Conservation (phyloP, 495 filamentous ascomycete species). For the Geoglossum glabrum region DNA sequence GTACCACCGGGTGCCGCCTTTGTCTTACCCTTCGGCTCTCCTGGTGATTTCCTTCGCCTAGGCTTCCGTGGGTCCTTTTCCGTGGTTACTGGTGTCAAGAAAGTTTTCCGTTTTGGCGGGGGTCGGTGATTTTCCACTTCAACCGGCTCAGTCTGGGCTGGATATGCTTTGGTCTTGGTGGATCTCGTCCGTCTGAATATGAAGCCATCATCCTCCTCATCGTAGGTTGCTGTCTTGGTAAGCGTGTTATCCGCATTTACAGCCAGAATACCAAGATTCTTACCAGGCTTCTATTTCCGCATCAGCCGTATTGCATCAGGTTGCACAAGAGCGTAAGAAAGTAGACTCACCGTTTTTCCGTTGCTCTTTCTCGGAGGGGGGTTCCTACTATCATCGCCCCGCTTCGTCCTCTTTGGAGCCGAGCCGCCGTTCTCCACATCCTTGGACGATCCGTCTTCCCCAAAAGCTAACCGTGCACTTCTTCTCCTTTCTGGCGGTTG, state of each 20-base stretch:
- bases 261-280: neutral
- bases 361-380: neutral
- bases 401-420: neutral
- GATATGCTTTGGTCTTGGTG: conserved; percentile 22
- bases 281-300: neutral
- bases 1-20: neutral
- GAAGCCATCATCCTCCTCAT: conserved; percentile 36
- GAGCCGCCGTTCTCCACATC: neutral
- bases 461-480: conserved; percentile 6
- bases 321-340: neutral
- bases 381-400: neutral
- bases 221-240: conserved; percentile 15
- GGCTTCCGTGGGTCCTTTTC: neutral
- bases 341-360: neutral
- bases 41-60: neutral
- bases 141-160: conserved; percentile 3
- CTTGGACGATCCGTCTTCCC: neutral
- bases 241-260: neutral
- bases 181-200: conserved; percentile 28
- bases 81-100: conserved; percentile 4
- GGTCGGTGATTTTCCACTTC: conserved; percentile 7
- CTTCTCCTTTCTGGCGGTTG: conserved; percentile 19
- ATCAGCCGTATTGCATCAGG: neutral
- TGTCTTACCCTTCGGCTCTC: neutral
- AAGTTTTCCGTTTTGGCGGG: conserved; percentile 12